Conservation (phyloP, 371 early-diverging fungal genomes). For the Chytridium lagenaria region DNA sequence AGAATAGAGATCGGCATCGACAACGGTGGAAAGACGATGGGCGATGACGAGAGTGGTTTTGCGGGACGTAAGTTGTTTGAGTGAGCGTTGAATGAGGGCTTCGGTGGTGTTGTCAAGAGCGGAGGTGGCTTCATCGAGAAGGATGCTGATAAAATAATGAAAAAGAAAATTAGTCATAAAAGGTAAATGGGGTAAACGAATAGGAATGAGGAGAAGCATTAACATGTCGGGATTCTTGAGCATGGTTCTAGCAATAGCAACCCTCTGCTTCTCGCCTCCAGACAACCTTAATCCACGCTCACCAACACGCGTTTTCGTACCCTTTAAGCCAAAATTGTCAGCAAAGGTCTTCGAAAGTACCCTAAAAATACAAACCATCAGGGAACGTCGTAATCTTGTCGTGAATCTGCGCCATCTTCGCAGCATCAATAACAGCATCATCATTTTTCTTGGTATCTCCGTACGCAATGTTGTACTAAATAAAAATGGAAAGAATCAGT, state of each 20-base stretch:
- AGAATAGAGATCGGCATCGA: conserved; percentile 87
- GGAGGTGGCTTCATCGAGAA: conserved; percentile 78
- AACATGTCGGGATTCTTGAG: conserved; percentile 65
- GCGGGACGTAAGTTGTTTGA: conserved; percentile 56
- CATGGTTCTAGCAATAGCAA: conserved; percentile 84
- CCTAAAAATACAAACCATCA: conserved; percentile 34
- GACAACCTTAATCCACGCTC: conserved; percentile 90
- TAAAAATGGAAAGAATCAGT: neutral
- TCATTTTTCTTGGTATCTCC: conserved; percentile 55
- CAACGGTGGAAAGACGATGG: conserved; percentile 82
- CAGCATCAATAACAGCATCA: conserved; percentile 75
- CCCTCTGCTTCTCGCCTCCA: conserved; percentile 95
- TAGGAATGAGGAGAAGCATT: conserved; percentile 29
- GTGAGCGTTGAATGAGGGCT: conserved; percentile 75
- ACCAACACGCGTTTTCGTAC: conserved; percentile 93
- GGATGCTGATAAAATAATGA: conserved; percentile 46
- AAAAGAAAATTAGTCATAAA: too few relatives aligned
- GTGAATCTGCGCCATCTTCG: conserved; percentile 76
- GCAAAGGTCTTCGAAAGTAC: neutral
- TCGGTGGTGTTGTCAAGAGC: conserved; percentile 92
- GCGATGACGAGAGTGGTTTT: conserved; percentile 74
- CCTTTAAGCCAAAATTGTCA: conserved; percentile 42
- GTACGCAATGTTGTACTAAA: conserved; percentile 53
- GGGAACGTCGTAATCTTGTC: conserved; percentile 52
- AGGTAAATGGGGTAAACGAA: too few relatives aligned